phyloP scores from a whole-genome alignment of 257 asterid species.

The Plantago ovata region DNA sequence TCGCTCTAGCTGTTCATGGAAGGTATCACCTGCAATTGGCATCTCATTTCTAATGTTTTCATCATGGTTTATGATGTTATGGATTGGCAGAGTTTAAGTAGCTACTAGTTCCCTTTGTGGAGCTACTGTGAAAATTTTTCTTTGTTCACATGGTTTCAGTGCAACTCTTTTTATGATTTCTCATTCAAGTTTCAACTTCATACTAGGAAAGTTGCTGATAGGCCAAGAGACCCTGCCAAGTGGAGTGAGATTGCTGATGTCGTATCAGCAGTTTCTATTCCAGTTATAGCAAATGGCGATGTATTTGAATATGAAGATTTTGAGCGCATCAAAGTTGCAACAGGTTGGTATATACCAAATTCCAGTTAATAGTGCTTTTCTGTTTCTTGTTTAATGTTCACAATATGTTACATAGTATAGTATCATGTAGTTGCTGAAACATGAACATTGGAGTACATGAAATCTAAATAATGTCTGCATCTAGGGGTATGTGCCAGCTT shows the following conservation, averaged over 20 bases:
- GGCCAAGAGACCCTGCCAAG: constrained; percentile 98
- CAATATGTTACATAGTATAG: constrained; percentile 1
- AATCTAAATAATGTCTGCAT: no score
- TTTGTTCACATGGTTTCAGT: constrained; percentile 8
- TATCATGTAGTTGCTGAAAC: not conserved
- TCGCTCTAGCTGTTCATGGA: constrained; percentile 97
- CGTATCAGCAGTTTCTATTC: constrained; percentile 78
- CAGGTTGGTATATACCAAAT: constrained; percentile 43
- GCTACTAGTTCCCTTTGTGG: constrained; percentile 1
- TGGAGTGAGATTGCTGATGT: constrained; percentile 91
- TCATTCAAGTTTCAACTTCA: constrained; percentile 10
- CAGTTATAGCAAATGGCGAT: constrained; percentile 96
- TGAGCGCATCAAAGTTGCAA: constrained; percentile 63
- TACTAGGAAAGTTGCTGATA: constrained; percentile 76
- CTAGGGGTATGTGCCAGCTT: no score
- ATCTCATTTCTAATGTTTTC: not conserved
- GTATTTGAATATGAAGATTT: constrained; percentile 84
- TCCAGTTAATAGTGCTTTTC: not conserved
- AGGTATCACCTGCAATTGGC: constrained; percentile 38
- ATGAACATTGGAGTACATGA: not conserved
- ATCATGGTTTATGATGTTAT: no score
- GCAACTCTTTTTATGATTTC: constrained; percentile 7
- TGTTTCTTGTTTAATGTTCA: no score
- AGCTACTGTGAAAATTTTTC: not conserved
- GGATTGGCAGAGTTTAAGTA: no score